Evolutionary conservation across 177 flowering plant species (phyloP).

Genomic region (Vitis hybrid): DNA sequence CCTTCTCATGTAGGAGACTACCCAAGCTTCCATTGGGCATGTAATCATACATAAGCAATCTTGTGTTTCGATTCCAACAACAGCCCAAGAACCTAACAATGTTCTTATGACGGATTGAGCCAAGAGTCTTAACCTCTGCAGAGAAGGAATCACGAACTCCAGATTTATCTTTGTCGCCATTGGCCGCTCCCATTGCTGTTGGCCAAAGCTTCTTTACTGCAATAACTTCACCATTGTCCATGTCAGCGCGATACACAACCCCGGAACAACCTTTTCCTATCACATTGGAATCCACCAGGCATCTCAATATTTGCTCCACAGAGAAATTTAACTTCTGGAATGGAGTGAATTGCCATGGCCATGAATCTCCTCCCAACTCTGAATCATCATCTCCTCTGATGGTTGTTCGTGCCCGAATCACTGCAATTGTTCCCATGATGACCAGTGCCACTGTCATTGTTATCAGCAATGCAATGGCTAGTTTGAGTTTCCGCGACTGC

Average conservation of each 20-base stretch:
- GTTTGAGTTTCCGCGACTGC: constrained; percentile 29
- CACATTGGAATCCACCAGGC: constrained; percentile 50
- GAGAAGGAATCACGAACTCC: constrained; percentile 60
- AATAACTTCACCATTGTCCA: constrained; percentile 50
- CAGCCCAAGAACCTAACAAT: constrained; percentile 66
- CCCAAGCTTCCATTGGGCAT: constrained; percentile 72
- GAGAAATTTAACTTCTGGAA: constrained; percentile 65
- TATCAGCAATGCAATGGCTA: constrained; percentile 45
- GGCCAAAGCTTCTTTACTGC: constrained; percentile 83
- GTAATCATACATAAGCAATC: constrained; percentile 63
- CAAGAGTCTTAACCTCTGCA: constrained; percentile 56
- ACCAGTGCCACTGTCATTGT: constrained; percentile 37
- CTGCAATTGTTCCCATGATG: constrained; percentile 40
- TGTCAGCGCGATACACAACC: constrained; percentile 55
- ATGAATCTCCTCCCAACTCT: constrained; percentile 46
- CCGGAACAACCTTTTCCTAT: constrained; percentile 74
- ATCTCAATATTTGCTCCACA: constrained; percentile 40
- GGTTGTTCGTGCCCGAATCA: constrained; percentile 38
- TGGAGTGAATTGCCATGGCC: constrained; percentile 67
- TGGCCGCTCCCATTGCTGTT: constrained; percentile 16
- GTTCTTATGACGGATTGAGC: constrained; percentile 64
- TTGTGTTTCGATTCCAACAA: constrained; percentile 48
- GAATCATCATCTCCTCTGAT: constrained; percentile 40
- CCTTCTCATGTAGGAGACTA: constrained; percentile 51
- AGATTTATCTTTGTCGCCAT: constrained; percentile 26